A percentile compares a stretch with the other conserved stretches of the same genome.
Evolutionary conservation across 371 early-diverging fungal genomes (phyloP).

Genomic region (Mycotypha africana): DNA sequence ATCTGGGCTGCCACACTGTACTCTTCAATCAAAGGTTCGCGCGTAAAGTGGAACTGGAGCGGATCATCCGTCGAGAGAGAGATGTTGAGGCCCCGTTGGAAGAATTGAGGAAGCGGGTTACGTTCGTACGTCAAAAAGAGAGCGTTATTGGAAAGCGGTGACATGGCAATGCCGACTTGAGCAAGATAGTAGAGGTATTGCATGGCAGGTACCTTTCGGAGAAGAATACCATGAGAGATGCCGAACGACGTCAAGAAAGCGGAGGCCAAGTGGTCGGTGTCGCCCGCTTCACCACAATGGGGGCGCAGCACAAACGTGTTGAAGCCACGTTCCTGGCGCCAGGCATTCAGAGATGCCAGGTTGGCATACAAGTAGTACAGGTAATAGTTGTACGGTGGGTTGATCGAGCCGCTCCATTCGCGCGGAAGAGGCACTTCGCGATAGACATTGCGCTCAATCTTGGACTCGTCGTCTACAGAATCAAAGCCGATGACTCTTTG

Average conservation of each 20-base stretch:
- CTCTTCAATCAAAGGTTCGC: constrained; percentile 98
- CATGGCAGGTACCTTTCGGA: constrained; percentile 95
- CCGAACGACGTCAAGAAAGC: constrained; percentile 90
- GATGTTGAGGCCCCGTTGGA: constrained; percentile 95
- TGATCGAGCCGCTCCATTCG: constrained; percentile 71
- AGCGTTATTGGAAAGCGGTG: constrained; percentile 97
- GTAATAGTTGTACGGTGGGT: constrained; percentile 98
- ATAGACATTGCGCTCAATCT: constrained; percentile 79
- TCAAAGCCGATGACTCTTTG: constrained; percentile 97
- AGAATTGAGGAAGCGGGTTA: constrained; percentile 93
- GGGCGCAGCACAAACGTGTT: constrained; percentile 95
- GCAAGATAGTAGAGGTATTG: constrained; percentile 96
- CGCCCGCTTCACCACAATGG: constrained; percentile 98
- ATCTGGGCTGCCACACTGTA: constrained; percentile 99
- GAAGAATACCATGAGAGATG: constrained; percentile 94
- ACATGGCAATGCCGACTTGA: constrained; percentile 98
- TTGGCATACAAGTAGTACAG: constrained; percentile 96
- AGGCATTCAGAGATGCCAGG: constrained; percentile 81
- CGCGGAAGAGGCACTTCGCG: constrained; percentile 85
- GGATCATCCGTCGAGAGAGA: constrained; percentile 98
- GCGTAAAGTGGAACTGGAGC: constrained; percentile 97
- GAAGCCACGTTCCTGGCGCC: constrained; percentile 75
- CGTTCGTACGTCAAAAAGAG: constrained; percentile 95
- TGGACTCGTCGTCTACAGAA: constrained; percentile 97
- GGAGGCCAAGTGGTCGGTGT: constrained; percentile 92